Evolutionary conservation across 495 filamentous ascomycete genomes (phyloP).

Genomic region (Penicillium soppii): DNA sequence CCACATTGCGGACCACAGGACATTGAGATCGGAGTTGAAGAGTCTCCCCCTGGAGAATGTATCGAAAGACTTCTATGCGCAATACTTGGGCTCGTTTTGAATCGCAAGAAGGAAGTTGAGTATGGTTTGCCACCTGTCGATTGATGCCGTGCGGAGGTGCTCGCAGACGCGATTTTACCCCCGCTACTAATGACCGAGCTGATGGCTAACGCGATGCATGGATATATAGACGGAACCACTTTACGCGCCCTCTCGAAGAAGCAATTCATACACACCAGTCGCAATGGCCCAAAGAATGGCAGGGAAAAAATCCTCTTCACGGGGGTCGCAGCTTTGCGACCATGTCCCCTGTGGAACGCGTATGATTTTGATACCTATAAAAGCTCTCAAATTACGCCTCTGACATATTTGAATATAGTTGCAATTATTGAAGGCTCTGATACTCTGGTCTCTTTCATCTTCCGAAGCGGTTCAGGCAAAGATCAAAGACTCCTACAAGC

Average conservation of each 20-base stretch:
- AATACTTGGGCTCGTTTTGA: constrained; percentile 80
- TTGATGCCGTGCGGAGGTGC: constrained; percentile 10
- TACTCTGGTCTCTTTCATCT: constrained; percentile 86
- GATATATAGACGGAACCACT: constrained; percentile 56
- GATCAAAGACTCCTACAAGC: constrained; percentile 88
- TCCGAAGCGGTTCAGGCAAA: constrained; percentile 80
- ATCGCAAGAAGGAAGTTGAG: constrained; percentile 98
- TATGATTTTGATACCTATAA: constrained; percentile 42
- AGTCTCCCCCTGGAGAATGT: constrained; percentile 73
- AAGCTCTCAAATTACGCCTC: constrained; percentile 7
- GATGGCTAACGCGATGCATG: constrained; percentile 12
- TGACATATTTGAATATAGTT: constrained; percentile 53
- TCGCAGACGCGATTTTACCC: constrained; percentile 8
- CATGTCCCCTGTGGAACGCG: constrained; percentile 77
- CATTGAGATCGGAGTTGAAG: constrained; percentile 80
- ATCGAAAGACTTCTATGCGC: constrained; percentile 88
- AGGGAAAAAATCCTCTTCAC: constrained; percentile 77
- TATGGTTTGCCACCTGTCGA: constrained; percentile 54
- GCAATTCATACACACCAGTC: constrained; percentile 79
- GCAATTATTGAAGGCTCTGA: constrained; percentile 74
- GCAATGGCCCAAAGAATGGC: constrained; percentile 90
- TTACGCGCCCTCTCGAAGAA: constrained; percentile 90
- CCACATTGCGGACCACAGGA: constrained; percentile 92
- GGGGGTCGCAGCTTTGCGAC: constrained; percentile 74
- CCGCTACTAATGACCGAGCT: constrained; percentile 7